Percentiles rank a stretch among this genome's conserved stretches.
Evolutionary conservation across 2,329 filamentous ascomycete species (phyloP).

Genomic region (Pseudogymnoascus sp.): DNA sequence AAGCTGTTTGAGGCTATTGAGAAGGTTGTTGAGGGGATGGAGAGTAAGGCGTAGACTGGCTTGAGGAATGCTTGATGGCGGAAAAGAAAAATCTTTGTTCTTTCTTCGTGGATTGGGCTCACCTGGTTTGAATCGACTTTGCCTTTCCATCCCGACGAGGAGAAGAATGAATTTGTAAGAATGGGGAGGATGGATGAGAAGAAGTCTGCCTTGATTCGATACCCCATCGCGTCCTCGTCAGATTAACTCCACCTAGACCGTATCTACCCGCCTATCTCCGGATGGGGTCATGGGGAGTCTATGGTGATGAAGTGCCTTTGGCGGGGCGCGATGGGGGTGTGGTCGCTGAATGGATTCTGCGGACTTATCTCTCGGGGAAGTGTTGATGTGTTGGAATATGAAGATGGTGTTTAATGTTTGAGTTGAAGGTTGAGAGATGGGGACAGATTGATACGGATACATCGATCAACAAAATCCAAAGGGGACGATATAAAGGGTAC

Average conservation of each 20-base stretch:
- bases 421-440: neutral
- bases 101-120: neutral
- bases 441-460: neutral
- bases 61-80: no score
- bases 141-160: neutral
- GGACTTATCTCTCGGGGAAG: neutral
- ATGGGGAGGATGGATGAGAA: neutral
- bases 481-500: neutral
- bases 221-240: neutral
- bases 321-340: neutral
- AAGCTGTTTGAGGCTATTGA: constrained; percentile 39
- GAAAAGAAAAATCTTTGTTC: no score
- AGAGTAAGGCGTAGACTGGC: neutral
- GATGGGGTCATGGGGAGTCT: neutral
- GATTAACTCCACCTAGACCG: constrained; percentile 1
- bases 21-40: constrained; percentile 25
- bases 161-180: neutral
- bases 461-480: neutral
- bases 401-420: neutral
- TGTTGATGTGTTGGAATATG: neutral
- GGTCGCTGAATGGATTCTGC: neutral
- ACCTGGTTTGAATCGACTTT: neutral
- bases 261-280: neutral
- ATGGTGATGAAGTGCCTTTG: constrained; percentile 2
- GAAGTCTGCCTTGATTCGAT: neutral